These are phyloP conservation scores for Solanum etuberosum DNA, from an alignment of 257 asterid genomes.

Conservation along the genomic window DNA sequence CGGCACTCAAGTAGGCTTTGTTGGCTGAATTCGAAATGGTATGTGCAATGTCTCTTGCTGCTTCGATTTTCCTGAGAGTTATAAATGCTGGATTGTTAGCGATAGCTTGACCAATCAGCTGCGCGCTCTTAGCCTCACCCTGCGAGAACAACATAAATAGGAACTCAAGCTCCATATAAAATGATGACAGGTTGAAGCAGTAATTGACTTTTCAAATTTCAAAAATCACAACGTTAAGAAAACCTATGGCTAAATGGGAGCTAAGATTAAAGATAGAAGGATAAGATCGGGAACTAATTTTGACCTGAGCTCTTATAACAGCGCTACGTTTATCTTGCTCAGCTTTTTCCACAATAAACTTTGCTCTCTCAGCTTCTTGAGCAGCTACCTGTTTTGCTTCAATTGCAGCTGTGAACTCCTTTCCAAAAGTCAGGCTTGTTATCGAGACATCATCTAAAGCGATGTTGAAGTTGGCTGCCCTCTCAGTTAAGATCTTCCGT, in stretches of 20 bases:
- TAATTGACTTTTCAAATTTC: neutral
- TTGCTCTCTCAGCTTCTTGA: slow-evolving; percentile 95
- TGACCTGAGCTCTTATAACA: slow-evolving; percentile 85
- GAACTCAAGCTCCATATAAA: neutral
- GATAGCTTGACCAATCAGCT: slow-evolving; percentile 88
- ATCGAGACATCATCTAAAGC: slow-evolving; percentile 92
- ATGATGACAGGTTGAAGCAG: neutral
- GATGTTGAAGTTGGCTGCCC: slow-evolving; percentile 78
- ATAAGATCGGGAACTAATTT: neutral
- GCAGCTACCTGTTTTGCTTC: slow-evolving; percentile 98
- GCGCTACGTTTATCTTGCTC: slow-evolving; percentile 89
- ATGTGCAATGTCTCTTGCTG: slow-evolving; percentile 67
- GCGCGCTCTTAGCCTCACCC: slow-evolving; percentile 99
- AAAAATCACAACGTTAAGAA: neutral
- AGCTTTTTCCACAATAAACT: slow-evolving; percentile 85
- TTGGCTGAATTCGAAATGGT: slow-evolving; percentile 52
- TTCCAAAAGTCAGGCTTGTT: slow-evolving; percentile 74
- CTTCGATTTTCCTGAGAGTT: slow-evolving; percentile 85
- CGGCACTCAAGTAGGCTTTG: slow-evolving; percentile 70
- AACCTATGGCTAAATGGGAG: neutral
- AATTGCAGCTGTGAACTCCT: slow-evolving; percentile 88
- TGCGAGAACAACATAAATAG: slow-evolving; percentile 10
- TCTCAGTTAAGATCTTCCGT: slow-evolving; percentile 59
- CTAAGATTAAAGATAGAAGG: neutral
- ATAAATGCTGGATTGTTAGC: slow-evolving; percentile 81